Evolutionary conservation across 495 filamentous ascomycete genomes (phyloP).

Genomic region (Hypomontagnella monticulosa): DNA sequence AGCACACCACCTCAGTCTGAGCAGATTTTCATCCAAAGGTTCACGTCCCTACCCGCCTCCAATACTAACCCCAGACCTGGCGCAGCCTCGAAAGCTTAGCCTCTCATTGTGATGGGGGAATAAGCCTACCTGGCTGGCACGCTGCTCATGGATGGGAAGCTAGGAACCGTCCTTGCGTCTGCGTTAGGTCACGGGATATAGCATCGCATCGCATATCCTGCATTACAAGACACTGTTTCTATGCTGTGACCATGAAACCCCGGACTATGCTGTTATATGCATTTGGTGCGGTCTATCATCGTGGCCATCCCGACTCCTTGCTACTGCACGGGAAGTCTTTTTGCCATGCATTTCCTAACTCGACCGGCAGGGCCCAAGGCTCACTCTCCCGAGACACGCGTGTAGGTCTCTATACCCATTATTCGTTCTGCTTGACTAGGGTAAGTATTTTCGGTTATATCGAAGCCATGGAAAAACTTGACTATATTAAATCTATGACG

Average conservation of each 20-base stretch:
- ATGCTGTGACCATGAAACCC: conserved; percentile 29
- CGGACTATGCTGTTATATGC: conserved; percentile 20
- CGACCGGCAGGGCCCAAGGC: conserved; percentile 28
- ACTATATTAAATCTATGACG: conserved; percentile 31
- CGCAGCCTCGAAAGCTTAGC: conserved; percentile 11
- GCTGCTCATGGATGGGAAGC: conserved; percentile 3
- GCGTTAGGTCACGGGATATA: conserved; percentile 32
- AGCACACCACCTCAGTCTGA: conserved; percentile 7
- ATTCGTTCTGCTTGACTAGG: conserved; percentile 14
- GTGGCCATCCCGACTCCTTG: conserved; percentile 10
- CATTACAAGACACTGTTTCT: conserved; percentile 34
- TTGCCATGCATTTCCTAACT: conserved; percentile 27
- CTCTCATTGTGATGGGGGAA: conserved; percentile 3
- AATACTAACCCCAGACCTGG: neutral
- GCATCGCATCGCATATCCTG: conserved; percentile 34
- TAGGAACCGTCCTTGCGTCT: conserved; percentile 23
- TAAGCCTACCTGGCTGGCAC: conserved; percentile 2
- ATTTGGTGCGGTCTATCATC: conserved; percentile 9
- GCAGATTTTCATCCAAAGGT: conserved; percentile 25
- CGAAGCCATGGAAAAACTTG: conserved; percentile 13
- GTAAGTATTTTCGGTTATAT: conserved; percentile 16
- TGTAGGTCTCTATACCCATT: conserved; percentile 25
- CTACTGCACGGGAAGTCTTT: conserved; percentile 20
- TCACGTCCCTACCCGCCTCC: conserved; percentile 30
- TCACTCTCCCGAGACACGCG: conserved; percentile 40